A percentile compares a stretch with the other conserved stretches of the same genome.
phyloP scores from a whole-genome alignment of 345 rosid species.

The Turritis glabra region DNA sequence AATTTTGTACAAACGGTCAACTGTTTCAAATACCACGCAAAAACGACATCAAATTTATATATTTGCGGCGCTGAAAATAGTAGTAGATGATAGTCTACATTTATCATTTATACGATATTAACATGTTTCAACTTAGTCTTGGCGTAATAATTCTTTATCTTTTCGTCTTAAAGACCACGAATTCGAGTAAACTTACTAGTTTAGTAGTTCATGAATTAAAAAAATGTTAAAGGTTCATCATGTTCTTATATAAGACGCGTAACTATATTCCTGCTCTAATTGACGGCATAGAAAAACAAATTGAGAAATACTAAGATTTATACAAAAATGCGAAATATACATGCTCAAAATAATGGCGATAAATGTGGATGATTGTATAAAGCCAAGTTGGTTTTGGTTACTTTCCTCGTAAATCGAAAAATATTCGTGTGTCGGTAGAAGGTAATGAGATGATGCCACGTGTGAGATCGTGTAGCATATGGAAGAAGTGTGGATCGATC shows the following conservation, averaged over 20 bases:
- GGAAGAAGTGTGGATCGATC: conserved; percentile 14
- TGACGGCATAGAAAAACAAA: neutral
- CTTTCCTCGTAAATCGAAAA: conserved; percentile 56
- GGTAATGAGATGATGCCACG: conserved; percentile 23
- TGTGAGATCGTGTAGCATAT: conserved; percentile 19
- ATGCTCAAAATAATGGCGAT: neutral
- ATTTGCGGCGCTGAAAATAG: neutral
- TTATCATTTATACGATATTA: neutral
- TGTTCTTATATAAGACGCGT: neutral
- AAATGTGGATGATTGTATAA: neutral
- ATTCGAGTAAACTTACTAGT: neutral
- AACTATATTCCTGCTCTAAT: neutral
- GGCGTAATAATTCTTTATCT: neutral
- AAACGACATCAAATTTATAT: neutral
- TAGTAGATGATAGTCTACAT: neutral
- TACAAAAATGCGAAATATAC: neutral
- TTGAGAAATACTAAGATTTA: too few relatives aligned
- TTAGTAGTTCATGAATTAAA: neutral
- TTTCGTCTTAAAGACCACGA: too few relatives aligned
- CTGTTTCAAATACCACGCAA: neutral
- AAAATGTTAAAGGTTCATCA: neutral
- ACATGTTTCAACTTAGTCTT: neutral
- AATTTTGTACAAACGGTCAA: neutral
- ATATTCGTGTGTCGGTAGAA: conserved; percentile 50
- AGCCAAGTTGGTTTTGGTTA: conserved; percentile 23